Percentiles rank a stretch among this genome's conserved stretches.
These are phyloP conservation scores for Bonia amplexicaulis DNA, from an alignment of 176 grass and related monocot species.

Conservation along the genomic window DNA sequence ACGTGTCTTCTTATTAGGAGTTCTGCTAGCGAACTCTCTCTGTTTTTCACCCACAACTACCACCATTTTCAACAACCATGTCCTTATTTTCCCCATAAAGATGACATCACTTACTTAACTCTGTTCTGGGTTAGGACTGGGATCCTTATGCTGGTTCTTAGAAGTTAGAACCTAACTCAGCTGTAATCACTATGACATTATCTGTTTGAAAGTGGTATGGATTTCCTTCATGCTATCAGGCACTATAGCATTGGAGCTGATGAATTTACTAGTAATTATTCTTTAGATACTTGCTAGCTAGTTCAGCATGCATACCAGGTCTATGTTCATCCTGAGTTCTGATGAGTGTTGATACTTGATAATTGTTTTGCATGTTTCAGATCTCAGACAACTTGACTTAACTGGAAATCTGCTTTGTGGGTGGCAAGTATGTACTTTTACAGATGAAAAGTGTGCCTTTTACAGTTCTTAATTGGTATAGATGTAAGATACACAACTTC, in stretches of 20 bases:
- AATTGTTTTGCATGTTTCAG: constrained; percentile 50
- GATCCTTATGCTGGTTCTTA: not conserved
- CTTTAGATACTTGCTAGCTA: not conserved
- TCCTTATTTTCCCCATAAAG: not conserved
- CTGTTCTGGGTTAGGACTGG: not conserved
- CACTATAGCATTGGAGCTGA: not conserved
- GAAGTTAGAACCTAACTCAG: not conserved
- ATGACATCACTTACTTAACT: not conserved
- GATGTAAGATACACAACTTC: not conserved
- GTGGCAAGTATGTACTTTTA: constrained; percentile 63
- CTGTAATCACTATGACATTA: not conserved
- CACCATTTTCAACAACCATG: not conserved
- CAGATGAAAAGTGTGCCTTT: not conserved
- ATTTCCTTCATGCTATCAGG: not conserved
- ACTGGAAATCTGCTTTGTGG: constrained; percentile 84
- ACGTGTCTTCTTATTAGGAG: not conserved
- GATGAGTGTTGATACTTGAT: not conserved
- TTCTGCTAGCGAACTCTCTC: not conserved
- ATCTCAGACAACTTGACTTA: constrained; percentile 84
- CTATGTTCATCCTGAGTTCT: not conserved
- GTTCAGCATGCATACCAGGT: not conserved
- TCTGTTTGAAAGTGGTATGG: not conserved
- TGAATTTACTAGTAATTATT: not conserved
- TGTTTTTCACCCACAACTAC: not conserved
- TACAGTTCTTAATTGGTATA: not conserved